Percentiles rank a stretch among this genome's conserved stretches.
Conservation (phyloP, 192 early-diverging fungal genomes). For the Rhizoclosmatium globosum region DNA sequence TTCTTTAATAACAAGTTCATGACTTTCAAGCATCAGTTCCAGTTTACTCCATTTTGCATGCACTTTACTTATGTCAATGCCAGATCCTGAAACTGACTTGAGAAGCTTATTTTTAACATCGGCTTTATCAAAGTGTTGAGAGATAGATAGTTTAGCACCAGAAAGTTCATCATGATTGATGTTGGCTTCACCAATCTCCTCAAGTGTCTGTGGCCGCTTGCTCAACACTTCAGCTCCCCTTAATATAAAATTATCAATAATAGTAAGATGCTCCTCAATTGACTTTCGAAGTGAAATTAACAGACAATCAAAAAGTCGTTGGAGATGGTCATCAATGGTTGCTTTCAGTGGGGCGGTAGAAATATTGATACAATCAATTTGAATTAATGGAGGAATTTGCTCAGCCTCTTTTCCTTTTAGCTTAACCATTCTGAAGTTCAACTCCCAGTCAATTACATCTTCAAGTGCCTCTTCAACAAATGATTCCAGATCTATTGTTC, state of each 20-base stretch:
- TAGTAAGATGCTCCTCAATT: conserved; percentile 45
- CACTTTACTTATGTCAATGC: conserved; percentile 53
- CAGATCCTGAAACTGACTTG: conserved; percentile 60
- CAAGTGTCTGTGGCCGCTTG: conserved; percentile 59
- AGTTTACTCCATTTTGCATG: conserved; percentile 62
- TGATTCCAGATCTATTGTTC: conserved; percentile 58
- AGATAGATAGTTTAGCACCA: conserved; percentile 46
- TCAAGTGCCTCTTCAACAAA: conserved; percentile 57
- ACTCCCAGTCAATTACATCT: conserved; percentile 59
- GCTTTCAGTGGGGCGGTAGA: conserved; percentile 64
- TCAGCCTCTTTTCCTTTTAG: conserved; percentile 68
- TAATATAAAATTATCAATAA: conserved; percentile 58
- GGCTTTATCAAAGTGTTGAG: conserved; percentile 56
- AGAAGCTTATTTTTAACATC: conserved; percentile 65
- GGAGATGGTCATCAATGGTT: conserved; percentile 67
- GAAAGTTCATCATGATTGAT: conserved; percentile 58
- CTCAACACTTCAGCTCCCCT: conserved; percentile 56
- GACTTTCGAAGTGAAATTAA: conserved; percentile 46
- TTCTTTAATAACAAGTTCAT: conserved; percentile 66
- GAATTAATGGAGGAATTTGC: conserved; percentile 50
- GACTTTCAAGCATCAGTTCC: conserved; percentile 66
- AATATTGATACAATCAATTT: conserved; percentile 64
- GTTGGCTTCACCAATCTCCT: conserved; percentile 65
- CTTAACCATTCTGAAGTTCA: conserved; percentile 63
- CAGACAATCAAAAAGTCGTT: conserved; percentile 64